Evolutionary conservation across 1,284 basidiomycete species (phyloP).

Genomic region (Puccinia novopanici): DNA sequence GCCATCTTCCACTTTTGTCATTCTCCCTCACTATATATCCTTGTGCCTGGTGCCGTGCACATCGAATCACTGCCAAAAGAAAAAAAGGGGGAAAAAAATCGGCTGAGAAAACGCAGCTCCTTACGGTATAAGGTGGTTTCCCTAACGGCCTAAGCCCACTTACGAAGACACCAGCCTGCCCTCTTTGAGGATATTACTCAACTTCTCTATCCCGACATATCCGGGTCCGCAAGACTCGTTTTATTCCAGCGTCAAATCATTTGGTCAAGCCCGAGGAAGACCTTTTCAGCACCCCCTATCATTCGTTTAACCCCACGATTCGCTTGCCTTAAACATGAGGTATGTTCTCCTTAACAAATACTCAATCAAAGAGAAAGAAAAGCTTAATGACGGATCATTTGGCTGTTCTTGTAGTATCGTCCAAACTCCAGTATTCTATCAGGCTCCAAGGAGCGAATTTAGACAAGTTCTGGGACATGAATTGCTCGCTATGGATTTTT

Average conservation of each 20-base stretch:
- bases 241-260: background rate
- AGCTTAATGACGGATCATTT: background rate
- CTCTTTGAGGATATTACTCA: no score
- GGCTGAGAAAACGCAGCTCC: background rate
- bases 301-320: background rate
- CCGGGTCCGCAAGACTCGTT: background rate
- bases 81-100: background rate
- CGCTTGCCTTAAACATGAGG: background rate
- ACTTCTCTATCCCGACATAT: background rate
- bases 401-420: background rate
- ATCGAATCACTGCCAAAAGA: background rate
- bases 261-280: background rate
- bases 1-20: background rate
- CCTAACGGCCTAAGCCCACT: no score
- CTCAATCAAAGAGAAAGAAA: background rate
- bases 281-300: background rate
- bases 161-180: no score
- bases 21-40: background rate
- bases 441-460: background rate
- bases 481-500: conserved; percentile 47
- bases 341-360: background rate
- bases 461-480: conserved; percentile 14
- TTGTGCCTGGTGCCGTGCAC: background rate
- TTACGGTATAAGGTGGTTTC: no score
- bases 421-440: conserved; percentile 16